phyloP scores from a whole-genome alignment of 2,329 filamentous ascomycete genomes.

The Aureobasidium sp. region DNA sequence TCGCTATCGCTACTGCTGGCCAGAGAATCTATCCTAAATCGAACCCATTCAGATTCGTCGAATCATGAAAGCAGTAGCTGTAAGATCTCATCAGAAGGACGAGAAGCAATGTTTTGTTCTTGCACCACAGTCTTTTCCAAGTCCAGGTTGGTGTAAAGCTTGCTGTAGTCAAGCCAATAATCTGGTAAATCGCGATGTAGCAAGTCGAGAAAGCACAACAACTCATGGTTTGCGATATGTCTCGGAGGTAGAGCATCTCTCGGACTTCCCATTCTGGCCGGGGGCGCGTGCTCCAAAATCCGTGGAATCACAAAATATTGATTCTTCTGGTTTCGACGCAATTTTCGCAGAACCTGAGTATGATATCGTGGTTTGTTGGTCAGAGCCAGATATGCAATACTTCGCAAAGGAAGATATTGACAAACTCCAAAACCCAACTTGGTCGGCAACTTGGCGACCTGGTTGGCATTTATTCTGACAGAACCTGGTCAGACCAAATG shows the following conservation, averaged over 20 bases:
- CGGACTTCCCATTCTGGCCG: neutral
- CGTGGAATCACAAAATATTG: neutral
- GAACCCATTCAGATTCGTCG: no score
- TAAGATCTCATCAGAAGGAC: neutral
- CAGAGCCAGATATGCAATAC: neutral
- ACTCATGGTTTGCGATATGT: neutral
- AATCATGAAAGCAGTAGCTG: neutral
- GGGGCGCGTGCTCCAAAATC: neutral
- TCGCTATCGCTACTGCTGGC: neutral
- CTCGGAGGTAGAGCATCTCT: neutral
- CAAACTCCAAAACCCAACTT: neutral
- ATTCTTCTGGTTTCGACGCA: neutral
- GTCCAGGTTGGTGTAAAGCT: neutral
- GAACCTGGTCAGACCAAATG: neutral
- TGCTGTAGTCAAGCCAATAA: neutral
- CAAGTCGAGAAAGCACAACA: neutral
- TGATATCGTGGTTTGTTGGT: neutral
- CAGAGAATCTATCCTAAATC: neutral
- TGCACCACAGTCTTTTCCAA: neutral
- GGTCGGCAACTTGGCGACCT: neutral
- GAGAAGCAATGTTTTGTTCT: no score
- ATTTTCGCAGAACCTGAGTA: neutral
- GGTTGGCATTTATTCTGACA: neutral
- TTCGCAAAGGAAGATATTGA: neutral
- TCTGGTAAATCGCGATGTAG: neutral